phyloP scores from a whole-genome alignment of 352 stramenopile genomes.

The Phytophthora pluvialis region DNA sequence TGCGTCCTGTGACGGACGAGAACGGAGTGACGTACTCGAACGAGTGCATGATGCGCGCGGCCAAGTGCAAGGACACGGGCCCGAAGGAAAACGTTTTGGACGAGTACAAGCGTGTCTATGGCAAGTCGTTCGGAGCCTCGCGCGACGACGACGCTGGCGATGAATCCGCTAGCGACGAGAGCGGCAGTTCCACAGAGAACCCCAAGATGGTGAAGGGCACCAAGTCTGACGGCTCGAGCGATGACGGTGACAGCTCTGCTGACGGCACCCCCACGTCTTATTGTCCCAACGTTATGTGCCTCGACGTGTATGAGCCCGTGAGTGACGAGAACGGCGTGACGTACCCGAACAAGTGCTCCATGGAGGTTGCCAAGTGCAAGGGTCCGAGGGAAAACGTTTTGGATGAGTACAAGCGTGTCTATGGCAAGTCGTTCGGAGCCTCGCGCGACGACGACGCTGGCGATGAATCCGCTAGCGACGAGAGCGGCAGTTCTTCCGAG shows the following conservation, averaged over 20 bases:
- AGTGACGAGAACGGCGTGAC: conserved; percentile 37
- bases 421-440: conserved; percentile 28
- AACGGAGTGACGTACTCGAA: conserved; percentile 24
- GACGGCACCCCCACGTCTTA: conserved; percentile 8
- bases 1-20: conserved; percentile 22
- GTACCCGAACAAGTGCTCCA: conserved; percentile 45
- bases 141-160: background rate
- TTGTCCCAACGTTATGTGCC: conserved; percentile 27
- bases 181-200: background rate
- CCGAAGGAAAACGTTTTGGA: conserved; percentile 7
- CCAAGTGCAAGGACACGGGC: conserved; percentile 21
- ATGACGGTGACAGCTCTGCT: background rate
- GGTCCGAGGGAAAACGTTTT: conserved; percentile 27
- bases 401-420: conserved; percentile 19
- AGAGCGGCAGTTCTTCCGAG: background rate
- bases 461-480: conserved; percentile 12
- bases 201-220: conserved; percentile 14
- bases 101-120: conserved; percentile 24
- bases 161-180: conserved; percentile 7
- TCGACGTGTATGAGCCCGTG: conserved; percentile 38
- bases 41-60: conserved; percentile 16
- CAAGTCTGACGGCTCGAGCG: conserved; percentile 9
- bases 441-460: conserved; percentile 4
- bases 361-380: conserved; percentile 41
- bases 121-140: conserved; percentile 15